Evolutionary conservation across 2,329 filamentous ascomycete genomes (phyloP).

Genomic region (Beauveria rudraprayagi): DNA sequence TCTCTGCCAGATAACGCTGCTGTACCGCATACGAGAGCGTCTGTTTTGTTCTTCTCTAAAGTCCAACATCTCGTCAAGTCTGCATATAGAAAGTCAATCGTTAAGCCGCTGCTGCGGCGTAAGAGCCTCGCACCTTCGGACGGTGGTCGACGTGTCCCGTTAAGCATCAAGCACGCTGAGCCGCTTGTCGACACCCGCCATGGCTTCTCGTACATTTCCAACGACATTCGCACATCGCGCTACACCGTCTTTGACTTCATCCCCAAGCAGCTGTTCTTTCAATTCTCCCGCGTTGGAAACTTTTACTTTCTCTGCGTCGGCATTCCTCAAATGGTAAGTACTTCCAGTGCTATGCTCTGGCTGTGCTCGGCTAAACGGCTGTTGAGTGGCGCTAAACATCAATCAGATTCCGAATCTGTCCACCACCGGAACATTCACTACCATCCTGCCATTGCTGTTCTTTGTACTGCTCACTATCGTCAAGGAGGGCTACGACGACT

Average conservation of each 20-base stretch:
- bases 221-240: slow-evolving; percentile 70
- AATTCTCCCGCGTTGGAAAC: slow-evolving; percentile 80
- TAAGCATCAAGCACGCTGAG: slow-evolving; percentile 29
- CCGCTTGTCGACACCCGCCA: slow-evolving; percentile 42
- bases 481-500: slow-evolving; percentile 85
- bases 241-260: slow-evolving; percentile 81
- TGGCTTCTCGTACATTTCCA: slow-evolving; percentile 42
- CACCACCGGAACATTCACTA: slow-evolving; percentile 68
- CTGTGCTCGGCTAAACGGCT: too few species aligned
- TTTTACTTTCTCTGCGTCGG: slow-evolving; percentile 82
- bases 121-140: slow-evolving; percentile 58
- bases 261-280: slow-evolving; percentile 75
- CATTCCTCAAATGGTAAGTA: slow-evolving; percentile 60
- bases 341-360: slow-evolving; percentile 23
- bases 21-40: neutral
- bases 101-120: slow-evolving; percentile 50
- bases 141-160: slow-evolving; percentile 52
- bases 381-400: neutral
- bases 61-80: slow-evolving; percentile 5
- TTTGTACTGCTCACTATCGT: slow-evolving; percentile 73
- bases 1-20: slow-evolving; percentile 3
- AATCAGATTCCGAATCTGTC: slow-evolving; percentile 56
- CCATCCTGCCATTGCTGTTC: slow-evolving; percentile 64
- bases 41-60: neutral
- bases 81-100: slow-evolving; percentile 31